Evolutionary conservation across 176 grass and related monocot genomes (phyloP), one percentile per base, ranked within the genome.

Genomic region (Saccharum spontaneum): DNA sequence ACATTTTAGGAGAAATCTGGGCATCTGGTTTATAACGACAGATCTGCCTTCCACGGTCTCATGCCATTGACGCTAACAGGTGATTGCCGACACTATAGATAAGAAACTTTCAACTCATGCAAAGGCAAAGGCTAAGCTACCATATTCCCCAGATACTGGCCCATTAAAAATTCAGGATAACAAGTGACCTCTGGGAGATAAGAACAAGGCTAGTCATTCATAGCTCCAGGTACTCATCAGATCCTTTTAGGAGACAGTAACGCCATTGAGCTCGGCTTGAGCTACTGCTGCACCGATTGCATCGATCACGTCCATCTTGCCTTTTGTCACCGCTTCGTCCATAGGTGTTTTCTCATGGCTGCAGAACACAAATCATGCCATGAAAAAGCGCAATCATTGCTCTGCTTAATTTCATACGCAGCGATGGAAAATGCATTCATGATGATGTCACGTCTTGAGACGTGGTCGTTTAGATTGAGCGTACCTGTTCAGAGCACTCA

Each of bases 341-440:
- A 95, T 90, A 38, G 97, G 97, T 55, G 91, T 96, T 90, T 88
- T 89, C 81, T 96, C 97, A 77, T 99, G 94, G 88, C 93, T 99
- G 84, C 60, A 87, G 64, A 76, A 88, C 36, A 55, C 10, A 71
- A 82, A 88, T 36, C 22, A 84, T 69, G 61, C 22, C 57, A 31
- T 69, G 39, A 12, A 12, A 8, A 65, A 69, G 30, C 3, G 20
- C 38, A 30, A 4, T 46, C 75, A 20, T 34, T 10, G 20, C 49
- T 17, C 8, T 31, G 7, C 3, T 50, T 71, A 64, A 67, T 16
- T 48, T 20, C 79, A 83, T 59, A 54, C 13, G 16, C 8, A 39
- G 7, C 12, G 20, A 31, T 22, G 2, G 39, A 18, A 71, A 70
- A 92, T 60, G 16, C 1, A 44, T 12, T 38, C 30, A 33, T 30